Evolutionary conservation across 2,329 filamentous ascomycete species (phyloP), one percentile per base, ranked within the genome.

Genomic region (Pseudocercospora macadamiae): DNA sequence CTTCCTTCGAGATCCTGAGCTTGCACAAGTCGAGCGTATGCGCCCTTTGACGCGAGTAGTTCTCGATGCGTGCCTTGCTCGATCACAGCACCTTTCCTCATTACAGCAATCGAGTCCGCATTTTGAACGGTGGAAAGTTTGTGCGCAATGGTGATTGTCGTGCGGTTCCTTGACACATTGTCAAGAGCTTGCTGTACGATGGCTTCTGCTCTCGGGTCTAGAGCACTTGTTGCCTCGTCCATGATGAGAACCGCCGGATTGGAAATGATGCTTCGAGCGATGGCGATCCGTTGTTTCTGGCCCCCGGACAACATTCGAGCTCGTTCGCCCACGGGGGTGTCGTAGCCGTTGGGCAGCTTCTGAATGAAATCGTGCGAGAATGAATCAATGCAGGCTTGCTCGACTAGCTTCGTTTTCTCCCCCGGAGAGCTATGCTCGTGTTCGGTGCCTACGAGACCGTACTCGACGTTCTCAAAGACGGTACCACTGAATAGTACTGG

Each of bases 31-130:
- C 34, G 51, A 28, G 49, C 23, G 19, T 51, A 59, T 7, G 19
- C 23, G 19, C 52, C 57, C 23, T 55, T 23, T 9, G 16, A 18
- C 12, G 32, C 36, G 1, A 58, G 8, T 23, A 58, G 42, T 14
- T 58, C 66, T 59, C 66, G 56, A 66, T 77, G 62, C 58, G 71
- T 66, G 61, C 77, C 65, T 65, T 74, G 52, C 61, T 81, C 79
- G 8, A 77, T 63, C n/a, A 80, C 69, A n/a, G 59, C 61, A 3
- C 79, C 79, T 18, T 74, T 68, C 6, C 67, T 57, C 65, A 80
- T 74, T 10, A 81, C 78, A 4, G 73, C 71, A 26, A 80, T 79
- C 30, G 75, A 76, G 63, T 80, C 74, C 3, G 78, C 78, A 18
- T 62, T 66, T 51, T 67, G 72, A 12, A 80, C 70, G 0, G 78